Conservation (phyloP, 345 rosid species). For the Turnera subulata region DNA sequence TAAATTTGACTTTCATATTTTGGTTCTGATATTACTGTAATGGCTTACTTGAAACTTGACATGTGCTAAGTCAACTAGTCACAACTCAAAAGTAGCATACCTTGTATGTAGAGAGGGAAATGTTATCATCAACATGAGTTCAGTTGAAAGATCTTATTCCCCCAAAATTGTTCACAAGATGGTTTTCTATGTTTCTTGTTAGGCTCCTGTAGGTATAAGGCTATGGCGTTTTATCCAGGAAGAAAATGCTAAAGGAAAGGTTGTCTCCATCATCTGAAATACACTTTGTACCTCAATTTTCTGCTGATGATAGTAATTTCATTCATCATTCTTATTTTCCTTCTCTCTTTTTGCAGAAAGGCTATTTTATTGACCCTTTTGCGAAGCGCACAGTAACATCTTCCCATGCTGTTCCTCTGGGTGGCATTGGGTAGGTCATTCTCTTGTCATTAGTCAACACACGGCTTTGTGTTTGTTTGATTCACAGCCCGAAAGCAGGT, state of each 20-base stretch:
- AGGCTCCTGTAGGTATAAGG: slow-evolving; percentile 89
- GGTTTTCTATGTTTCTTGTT: slow-evolving; percentile 17
- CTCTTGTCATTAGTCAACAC: slow-evolving; percentile 8
- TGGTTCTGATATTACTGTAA: no score
- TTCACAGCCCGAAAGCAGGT: no score
- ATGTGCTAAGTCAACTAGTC: no score
- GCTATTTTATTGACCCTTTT: slow-evolving; percentile 59
- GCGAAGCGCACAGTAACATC: slow-evolving; percentile 48
- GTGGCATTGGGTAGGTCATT: slow-evolving; percentile 74
- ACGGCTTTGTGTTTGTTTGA: no score
- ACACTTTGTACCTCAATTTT: slow-evolving; percentile 6
- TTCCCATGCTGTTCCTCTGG: slow-evolving; percentile 75
- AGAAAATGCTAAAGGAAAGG: slow-evolving; percentile 66
- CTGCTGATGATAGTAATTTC: not conserved
- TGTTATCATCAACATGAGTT: no score
- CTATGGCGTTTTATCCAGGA: slow-evolving; percentile 51
- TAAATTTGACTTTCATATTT: no score
- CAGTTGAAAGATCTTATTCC: no score
- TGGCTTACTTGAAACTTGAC: no score
- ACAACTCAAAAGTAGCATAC: no score
- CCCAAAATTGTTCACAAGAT: slow-evolving; percentile 6
- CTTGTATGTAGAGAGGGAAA: no score
- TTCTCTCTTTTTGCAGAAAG: slow-evolving; percentile 33
- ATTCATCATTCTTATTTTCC: not conserved
- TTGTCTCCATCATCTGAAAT: slow-evolving; percentile 14